Percentiles rank a stretch among this genome's conserved stretches.
Conservation (phyloP, 331 rosid genomes). For the Arachis monticola region DNA sequence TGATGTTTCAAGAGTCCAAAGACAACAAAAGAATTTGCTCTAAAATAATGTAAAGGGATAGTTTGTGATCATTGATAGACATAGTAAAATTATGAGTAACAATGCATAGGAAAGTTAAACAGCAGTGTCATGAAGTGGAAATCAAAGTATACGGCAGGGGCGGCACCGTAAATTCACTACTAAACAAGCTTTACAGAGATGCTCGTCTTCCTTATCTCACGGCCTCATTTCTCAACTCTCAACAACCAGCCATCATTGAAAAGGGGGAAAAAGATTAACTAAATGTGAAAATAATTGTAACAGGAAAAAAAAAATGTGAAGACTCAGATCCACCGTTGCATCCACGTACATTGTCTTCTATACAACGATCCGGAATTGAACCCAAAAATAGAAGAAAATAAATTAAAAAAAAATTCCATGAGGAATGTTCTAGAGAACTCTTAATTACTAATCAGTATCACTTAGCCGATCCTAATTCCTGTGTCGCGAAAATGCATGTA, state of each 20-base stretch:
- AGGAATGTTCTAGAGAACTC: conserved; percentile 37
- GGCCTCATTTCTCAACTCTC: not conserved
- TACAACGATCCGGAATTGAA: conserved; percentile 40
- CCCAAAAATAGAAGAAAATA: not conserved
- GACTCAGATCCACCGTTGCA: conserved; percentile 8
- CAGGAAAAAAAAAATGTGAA: not conserved
- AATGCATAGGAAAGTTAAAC: conserved; percentile 11
- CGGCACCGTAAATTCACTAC: conserved; percentile 30
- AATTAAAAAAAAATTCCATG: conserved; percentile 23
- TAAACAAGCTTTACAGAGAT: conserved; percentile 4
- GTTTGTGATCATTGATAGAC: not conserved
- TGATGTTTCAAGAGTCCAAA: not conserved
- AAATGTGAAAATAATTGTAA: not conserved
- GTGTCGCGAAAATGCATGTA: conserved; percentile 38
- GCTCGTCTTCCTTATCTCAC: not conserved
- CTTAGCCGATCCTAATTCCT: conserved; percentile 1
- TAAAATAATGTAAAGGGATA: not conserved
- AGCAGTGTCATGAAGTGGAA: conserved; percentile 22
- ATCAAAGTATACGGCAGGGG: conserved; percentile 28
- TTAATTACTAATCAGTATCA: conserved; percentile 7
- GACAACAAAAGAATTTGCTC: not conserved
- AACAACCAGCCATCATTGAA: not conserved
- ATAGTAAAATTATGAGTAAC: not conserved
- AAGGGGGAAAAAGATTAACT: not conserved
- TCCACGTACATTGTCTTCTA: not conserved